phyloP scores from a whole-genome alignment of 139 green algal genomes.

The Helicosporidium sp. region DNA sequence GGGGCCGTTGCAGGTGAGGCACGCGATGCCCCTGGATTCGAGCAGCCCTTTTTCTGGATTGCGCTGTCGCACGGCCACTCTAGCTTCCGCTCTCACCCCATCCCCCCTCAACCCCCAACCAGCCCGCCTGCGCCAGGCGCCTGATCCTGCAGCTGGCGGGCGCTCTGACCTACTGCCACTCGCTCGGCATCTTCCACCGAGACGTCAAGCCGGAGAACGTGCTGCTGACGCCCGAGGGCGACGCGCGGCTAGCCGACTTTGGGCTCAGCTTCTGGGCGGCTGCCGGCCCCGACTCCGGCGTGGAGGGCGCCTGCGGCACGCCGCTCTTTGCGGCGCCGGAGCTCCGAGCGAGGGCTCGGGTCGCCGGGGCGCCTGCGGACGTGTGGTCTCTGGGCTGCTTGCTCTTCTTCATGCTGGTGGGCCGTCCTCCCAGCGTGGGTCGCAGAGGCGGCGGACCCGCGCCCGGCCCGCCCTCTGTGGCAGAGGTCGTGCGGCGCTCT shows the following conservation, averaged over 20 bases:
- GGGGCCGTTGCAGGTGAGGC: too few species aligned
- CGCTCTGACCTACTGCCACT: slow-evolving; percentile 20
- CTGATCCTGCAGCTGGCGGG: slow-evolving; percentile 18
- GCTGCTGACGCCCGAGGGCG: slow-evolving; percentile 29
- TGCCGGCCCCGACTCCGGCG: slow-evolving; percentile 14
- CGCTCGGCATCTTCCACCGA: slow-evolving; percentile 19
- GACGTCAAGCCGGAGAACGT: slow-evolving; percentile 74
- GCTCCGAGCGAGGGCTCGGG: too few species aligned
- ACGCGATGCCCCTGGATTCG: slow-evolving; percentile 17
- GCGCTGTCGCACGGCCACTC: too few species aligned
- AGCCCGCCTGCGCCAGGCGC: too few species aligned
- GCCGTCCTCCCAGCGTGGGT: slow-evolving; percentile 71
- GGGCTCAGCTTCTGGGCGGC: slow-evolving; percentile 50
- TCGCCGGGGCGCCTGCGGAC: slow-evolving; percentile 36
- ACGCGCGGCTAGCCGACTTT: slow-evolving; percentile 53
- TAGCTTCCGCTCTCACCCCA: too few species aligned
- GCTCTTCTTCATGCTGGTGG: slow-evolving; percentile 76
- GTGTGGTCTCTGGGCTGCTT: slow-evolving; percentile 76
- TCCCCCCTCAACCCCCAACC: too few species aligned
- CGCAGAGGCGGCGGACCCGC: slow-evolving; percentile 42
- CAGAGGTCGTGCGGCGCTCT: too few species aligned
- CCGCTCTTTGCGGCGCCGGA: slow-evolving; percentile 47
- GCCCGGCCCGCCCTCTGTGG: too few species aligned
- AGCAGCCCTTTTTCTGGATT: too few species aligned
- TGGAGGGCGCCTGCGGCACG: slow-evolving; percentile 45